Percentiles rank a stretch among this genome's conserved stretches.
phyloP scores from a whole-genome alignment of 2,329 filamentous ascomycete genomes.

The Beauveria varroae region DNA sequence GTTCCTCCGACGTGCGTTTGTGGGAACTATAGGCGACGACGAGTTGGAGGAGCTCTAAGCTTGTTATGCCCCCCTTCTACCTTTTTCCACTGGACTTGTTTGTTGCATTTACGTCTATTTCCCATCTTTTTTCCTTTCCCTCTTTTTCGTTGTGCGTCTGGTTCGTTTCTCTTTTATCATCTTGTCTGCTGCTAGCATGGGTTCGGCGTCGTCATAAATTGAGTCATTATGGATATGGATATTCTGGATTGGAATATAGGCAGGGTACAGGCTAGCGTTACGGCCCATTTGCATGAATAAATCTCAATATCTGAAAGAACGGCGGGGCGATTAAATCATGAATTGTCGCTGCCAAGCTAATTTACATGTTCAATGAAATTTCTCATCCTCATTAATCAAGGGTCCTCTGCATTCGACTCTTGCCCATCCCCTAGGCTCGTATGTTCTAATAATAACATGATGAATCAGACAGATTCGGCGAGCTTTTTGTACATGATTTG shows the following conservation, averaged over 20 bases:
- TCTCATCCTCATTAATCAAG: slow-evolving; percentile 7
- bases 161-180: background rate
- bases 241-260: background rate
- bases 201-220: background rate
- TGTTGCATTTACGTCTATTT: background rate
- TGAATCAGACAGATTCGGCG: background rate
- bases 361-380: background rate
- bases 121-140: background rate
- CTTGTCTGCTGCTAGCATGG: background rate
- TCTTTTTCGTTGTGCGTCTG: background rate
- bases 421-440: background rate
- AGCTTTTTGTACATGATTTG: background rate
- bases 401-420: background rate
- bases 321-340: background rate
- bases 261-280: background rate
- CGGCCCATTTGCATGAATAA: background rate
- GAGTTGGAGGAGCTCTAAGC: slow-evolving; percentile 48
- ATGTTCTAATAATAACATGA: background rate
- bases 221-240: background rate
- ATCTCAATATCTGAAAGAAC: background rate
- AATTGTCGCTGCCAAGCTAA: background rate
- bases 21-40: slow-evolving; percentile 59
- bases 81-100: background rate
- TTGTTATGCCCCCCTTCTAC: background rate
- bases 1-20: slow-evolving; percentile 73